Evolutionary conservation across 495 filamentous ascomycete genomes (phyloP).

Genomic region (Aspergillus avenaceus): DNA sequence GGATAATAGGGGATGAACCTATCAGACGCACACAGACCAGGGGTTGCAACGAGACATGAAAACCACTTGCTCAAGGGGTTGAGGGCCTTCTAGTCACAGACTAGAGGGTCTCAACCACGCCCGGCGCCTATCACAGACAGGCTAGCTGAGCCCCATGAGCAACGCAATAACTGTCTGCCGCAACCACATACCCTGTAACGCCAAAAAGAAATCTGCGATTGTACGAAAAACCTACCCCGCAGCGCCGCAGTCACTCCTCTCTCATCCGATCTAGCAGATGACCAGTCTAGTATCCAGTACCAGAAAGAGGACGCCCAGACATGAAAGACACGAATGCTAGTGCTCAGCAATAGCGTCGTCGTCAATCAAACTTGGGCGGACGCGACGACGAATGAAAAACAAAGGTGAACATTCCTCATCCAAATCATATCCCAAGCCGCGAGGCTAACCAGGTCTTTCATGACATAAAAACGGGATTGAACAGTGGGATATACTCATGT

Average conservation of each 20-base stretch:
- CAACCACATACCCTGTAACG: conserved; percentile 5
- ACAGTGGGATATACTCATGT: conserved; percentile 25
- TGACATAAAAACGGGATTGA: conserved; percentile 41
- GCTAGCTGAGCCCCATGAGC: conserved; percentile 8
- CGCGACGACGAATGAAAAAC: conserved; percentile 37
- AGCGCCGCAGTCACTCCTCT: conserved; percentile 9
- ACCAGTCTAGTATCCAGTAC: conserved; percentile 22
- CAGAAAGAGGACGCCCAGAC: conserved; percentile 9
- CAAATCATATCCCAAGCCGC: conserved; percentile 54
- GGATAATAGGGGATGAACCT: conserved; percentile 51
- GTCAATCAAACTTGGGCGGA: conserved; percentile 7
- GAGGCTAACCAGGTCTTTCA: conserved; percentile 57
- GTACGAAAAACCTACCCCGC: conserved; percentile 17
- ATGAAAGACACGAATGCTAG: not conserved
- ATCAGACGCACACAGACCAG: conserved; percentile 18
- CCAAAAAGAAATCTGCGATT: conserved; percentile 17
- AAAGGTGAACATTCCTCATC: conserved; percentile 48
- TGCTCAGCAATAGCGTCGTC: not conserved
- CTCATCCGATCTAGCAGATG: conserved; percentile 11
- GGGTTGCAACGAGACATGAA: not conserved
- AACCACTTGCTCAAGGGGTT: not conserved
- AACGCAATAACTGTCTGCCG: conserved; percentile 2
- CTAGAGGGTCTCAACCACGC: conserved; percentile 5
- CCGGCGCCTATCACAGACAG: conserved; percentile 35
- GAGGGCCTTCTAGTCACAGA: conserved; percentile 17